Evolutionary conservation across 164 flowering plant species (phyloP).

Genomic region (Sextonia rubra): DNA sequence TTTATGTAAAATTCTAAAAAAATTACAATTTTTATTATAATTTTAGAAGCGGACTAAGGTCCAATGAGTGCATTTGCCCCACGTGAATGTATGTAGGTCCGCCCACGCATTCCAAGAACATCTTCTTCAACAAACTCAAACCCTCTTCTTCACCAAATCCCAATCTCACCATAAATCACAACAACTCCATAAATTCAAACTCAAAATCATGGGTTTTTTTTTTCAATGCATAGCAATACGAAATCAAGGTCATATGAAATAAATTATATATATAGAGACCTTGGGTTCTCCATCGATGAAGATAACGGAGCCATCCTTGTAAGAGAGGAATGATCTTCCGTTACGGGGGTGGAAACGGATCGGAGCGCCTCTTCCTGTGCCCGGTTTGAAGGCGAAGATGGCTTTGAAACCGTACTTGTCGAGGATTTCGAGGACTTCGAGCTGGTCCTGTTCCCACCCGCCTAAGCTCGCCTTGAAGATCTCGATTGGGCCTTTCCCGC

Average conservation of each 20-base stretch:
- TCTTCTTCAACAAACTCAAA: too few species aligned
- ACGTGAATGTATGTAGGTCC: too few species aligned
- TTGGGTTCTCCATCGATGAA: slow-evolving; percentile 58
- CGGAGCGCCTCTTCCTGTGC: slow-evolving; percentile 42
- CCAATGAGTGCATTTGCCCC: too few species aligned
- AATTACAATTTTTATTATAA: too few species aligned
- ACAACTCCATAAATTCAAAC: too few species aligned
- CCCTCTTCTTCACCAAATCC: too few species aligned
- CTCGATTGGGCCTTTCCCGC: slow-evolving; percentile 56
- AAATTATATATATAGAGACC: slow-evolving; percentile 23
- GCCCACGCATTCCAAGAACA: too few species aligned
- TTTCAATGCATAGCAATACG: not conserved
- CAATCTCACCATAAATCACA: too few species aligned
- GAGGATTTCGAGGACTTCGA: slow-evolving; percentile 49
- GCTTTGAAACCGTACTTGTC: slow-evolving; percentile 49
- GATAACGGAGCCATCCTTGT: slow-evolving; percentile 43
- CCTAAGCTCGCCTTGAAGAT: slow-evolving; percentile 40
- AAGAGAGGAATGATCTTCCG: slow-evolving; percentile 48
- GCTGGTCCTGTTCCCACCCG: slow-evolving; percentile 58
- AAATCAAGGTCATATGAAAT: not conserved
- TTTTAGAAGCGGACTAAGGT: too few species aligned
- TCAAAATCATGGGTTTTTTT: not conserved
- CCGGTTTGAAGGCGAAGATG: slow-evolving; percentile 37
- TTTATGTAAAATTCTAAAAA: too few species aligned
- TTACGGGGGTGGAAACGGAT: slow-evolving; percentile 46